A percentile compares a stretch with the other conserved stretches of the same genome.
Conservation (phyloP, 2,329 filamentous ascomycete species). For the Talaromyces sp. region DNA sequence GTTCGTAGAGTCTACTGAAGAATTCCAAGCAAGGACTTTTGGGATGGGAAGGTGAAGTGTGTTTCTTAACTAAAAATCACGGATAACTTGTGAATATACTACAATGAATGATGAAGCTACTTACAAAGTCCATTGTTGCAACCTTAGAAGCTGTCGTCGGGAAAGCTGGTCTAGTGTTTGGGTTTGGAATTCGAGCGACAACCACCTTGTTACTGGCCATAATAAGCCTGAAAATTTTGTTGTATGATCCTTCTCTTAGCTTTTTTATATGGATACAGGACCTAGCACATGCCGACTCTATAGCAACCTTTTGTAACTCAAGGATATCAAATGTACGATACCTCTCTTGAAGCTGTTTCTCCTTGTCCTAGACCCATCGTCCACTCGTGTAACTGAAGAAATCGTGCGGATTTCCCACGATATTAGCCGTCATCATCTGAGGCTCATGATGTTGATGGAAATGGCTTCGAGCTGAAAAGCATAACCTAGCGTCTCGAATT, state of each 20-base stretch:
- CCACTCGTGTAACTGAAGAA: slow-evolving; percentile 8
- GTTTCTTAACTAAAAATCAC: slow-evolving; percentile 3
- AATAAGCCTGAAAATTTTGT: slow-evolving; percentile 18
- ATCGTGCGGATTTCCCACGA: slow-evolving; percentile 3
- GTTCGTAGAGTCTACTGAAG: slow-evolving; percentile 17
- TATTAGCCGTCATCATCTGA: not conserved
- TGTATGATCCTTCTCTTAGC: slow-evolving; percentile 13
- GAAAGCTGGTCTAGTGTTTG: slow-evolving; percentile 18
- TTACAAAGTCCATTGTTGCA: slow-evolving; percentile 22
- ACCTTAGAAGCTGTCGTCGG: slow-evolving; percentile 16
- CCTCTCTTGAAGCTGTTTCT: slow-evolving; percentile 6
- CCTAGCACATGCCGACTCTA: slow-evolving; percentile 8
- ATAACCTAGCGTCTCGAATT: slow-evolving; percentile 3
- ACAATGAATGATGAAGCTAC: not conserved
- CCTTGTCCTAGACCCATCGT: slow-evolving; percentile 8
- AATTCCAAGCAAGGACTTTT: slow-evolving; percentile 17
- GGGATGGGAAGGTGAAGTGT: slow-evolving; percentile 18
- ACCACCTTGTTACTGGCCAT: slow-evolving; percentile 19
- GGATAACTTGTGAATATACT: not conserved
- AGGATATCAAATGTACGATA: slow-evolving; percentile 10
- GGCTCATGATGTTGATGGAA: slow-evolving; percentile 3
- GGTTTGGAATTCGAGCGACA: slow-evolving; percentile 20
- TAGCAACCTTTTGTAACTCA: slow-evolving; percentile 12
- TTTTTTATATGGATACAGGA: slow-evolving; percentile 12
- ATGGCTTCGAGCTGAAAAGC: slow-evolving; percentile 6